Percentiles rank a stretch among this genome's conserved stretches.
Evolutionary conservation across 1,139 yeast species (phyloP).

Genomic region (Yamadazyma triangularis): DNA sequence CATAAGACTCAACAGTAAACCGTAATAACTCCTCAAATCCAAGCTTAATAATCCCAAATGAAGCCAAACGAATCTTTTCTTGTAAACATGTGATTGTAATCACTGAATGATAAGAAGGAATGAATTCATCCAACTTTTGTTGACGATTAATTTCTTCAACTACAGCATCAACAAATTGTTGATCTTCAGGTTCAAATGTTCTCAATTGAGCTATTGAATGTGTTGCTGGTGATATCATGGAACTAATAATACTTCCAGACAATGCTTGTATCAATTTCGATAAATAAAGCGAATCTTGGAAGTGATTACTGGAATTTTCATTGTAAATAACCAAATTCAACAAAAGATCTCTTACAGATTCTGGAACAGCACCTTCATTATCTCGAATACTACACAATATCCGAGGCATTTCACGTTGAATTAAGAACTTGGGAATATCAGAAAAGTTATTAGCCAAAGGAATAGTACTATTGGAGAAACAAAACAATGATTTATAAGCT

Average conservation of each 20-base stretch:
- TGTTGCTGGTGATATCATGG: slow-evolving; percentile 7
- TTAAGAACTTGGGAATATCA: slow-evolving; percentile 60
- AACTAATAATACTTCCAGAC: slow-evolving; percentile 33
- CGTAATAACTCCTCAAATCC: slow-evolving; percentile 47
- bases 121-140: slow-evolving; percentile 81
- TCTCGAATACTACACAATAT: slow-evolving; percentile 61
- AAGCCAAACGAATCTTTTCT: slow-evolving; percentile 58
- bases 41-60: slow-evolving; percentile 50
- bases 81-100: slow-evolving; percentile 55
- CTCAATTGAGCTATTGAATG: slow-evolving; percentile 1
- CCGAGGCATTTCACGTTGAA: slow-evolving; percentile 64
- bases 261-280: slow-evolving; percentile 55
- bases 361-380: slow-evolving; percentile 64
- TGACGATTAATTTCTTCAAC: slow-evolving; percentile 59
- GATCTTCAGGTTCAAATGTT: slow-evolving; percentile 5
- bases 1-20: slow-evolving; percentile 48
- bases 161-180: slow-evolving; percentile 24
- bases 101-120: slow-evolving; percentile 65
- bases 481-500: slow-evolving; percentile 66
- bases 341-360: slow-evolving; percentile 55
- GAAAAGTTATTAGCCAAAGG: slow-evolving; percentile 82
- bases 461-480: slow-evolving; percentile 61
- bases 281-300: slow-evolving; percentile 69
- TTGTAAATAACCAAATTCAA: slow-evolving; percentile 75
- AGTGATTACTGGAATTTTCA: slow-evolving; percentile 78